Evolutionary conservation across 257 asterid genomes (phyloP).

Genomic region (Petrea volubilis): DNA sequence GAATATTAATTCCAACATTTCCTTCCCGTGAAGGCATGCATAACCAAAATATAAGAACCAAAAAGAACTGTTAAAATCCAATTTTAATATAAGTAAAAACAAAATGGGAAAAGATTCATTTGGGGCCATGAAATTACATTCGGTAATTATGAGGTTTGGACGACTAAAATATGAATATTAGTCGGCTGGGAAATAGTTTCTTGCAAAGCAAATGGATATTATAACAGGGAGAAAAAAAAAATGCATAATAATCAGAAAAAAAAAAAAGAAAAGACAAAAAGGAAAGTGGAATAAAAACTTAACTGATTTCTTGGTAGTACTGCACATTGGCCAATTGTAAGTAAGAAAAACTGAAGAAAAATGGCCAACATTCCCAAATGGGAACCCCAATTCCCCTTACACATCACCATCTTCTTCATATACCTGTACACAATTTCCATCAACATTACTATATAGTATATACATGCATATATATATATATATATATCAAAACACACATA

Average conservation of each 20-base stretch:
- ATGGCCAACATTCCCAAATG: slow-evolving; percentile 26
- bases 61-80: not conserved
- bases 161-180: too few species aligned
- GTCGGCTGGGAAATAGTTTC: not conserved
- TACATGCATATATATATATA: too few species aligned
- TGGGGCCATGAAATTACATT: too few species aligned
- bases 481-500: too few species aligned
- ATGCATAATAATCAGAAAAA: not conserved
- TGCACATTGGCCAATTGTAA: slow-evolving; percentile 34
- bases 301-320: slow-evolving; percentile 41
- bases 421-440: not conserved
- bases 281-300: slow-evolving; percentile 12
- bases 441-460: not conserved
- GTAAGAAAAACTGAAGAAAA: slow-evolving; percentile 37
- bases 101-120: too few species aligned
- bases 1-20: too few species aligned
- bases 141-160: too few species aligned
- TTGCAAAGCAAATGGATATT: not conserved
- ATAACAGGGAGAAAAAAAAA: not conserved
- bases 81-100: too few species aligned
- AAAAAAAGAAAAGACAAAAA: not conserved
- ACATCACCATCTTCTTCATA: slow-evolving; percentile 28
- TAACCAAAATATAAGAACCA: not conserved
- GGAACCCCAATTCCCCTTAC: slow-evolving; percentile 31
- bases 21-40: too few species aligned